Evolutionary conservation across 306 rosid genomes (phyloP).

Genomic region (Psophocarpus tetragonolobus): DNA sequence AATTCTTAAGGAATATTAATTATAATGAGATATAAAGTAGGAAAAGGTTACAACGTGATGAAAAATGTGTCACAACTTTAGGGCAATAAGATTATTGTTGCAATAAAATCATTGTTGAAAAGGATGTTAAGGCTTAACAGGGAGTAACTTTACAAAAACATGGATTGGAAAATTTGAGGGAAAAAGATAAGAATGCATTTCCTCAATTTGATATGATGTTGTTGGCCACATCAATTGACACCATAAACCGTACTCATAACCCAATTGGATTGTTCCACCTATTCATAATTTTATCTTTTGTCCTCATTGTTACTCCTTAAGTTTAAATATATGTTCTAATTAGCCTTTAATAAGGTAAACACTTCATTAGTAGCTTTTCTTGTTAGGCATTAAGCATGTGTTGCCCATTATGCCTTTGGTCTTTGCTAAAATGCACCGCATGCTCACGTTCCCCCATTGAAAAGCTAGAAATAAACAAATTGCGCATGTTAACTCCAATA

Average conservation of each 20-base stretch:
- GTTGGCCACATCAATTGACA: slow-evolving; percentile 76
- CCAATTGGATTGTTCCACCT: slow-evolving; percentile 33
- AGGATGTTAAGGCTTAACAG: slow-evolving; percentile 15
- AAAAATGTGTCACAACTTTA: slow-evolving; percentile 58
- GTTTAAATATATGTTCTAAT: slow-evolving; percentile 38
- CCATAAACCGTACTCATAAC: slow-evolving; percentile 65
- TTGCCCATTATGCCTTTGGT: slow-evolving; percentile 11
- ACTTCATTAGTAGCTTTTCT: slow-evolving; percentile 1
- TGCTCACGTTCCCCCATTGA: not conserved
- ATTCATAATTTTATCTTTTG: not conserved
- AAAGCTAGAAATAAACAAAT: not conserved
- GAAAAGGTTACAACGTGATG: not conserved
- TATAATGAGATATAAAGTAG: slow-evolving; percentile 1
- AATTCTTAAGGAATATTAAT: slow-evolving; percentile 6
- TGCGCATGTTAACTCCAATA: slow-evolving; percentile 34
- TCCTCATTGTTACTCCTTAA: not conserved
- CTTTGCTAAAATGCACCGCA: slow-evolving; percentile 37
- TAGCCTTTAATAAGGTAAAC: slow-evolving; percentile 7
- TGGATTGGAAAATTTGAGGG: slow-evolving; percentile 48
- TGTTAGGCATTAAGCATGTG: not conserved
- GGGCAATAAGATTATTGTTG: slow-evolving; percentile 46
- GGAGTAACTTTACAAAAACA: slow-evolving; percentile 22
- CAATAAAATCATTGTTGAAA: slow-evolving; percentile 46
- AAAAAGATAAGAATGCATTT: slow-evolving; percentile 63
- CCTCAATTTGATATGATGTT: slow-evolving; percentile 67